phyloP scores from a whole-genome alignment of 2,329 filamentous ascomycete species.

The Aspergillus chevalieri region DNA sequence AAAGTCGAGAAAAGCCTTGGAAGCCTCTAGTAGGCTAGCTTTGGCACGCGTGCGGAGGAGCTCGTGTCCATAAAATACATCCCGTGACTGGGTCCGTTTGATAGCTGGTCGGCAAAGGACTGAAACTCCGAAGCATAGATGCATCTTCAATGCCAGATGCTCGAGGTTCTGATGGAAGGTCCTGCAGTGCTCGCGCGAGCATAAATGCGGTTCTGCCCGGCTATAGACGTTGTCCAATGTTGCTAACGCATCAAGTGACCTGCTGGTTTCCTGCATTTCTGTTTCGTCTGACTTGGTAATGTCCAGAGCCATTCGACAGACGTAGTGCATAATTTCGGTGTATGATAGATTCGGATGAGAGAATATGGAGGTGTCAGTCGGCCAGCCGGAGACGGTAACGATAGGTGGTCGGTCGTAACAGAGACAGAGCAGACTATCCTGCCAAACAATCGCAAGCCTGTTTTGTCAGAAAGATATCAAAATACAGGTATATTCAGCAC shows the following conservation, averaged over 20 bases:
- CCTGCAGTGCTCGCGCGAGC: conserved; percentile 35
- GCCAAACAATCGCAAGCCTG: conserved; percentile 30
- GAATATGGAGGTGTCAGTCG: conserved; percentile 9
- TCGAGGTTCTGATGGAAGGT: conserved; percentile 45
- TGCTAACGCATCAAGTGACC: conserved; percentile 31
- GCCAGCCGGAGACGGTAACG: conserved; percentile 21
- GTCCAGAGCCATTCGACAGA: conserved; percentile 20
- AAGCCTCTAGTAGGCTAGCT: conserved; percentile 20
- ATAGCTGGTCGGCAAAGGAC: conserved; percentile 53
- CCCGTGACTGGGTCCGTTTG: conserved; percentile 23
- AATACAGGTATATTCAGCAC: background rate
- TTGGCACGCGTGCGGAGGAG: conserved; percentile 19
- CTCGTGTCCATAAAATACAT: conserved; percentile 4
- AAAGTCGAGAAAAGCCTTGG: conserved; percentile 27
- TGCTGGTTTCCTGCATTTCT: conserved; percentile 5
- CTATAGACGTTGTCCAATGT: conserved; percentile 41
- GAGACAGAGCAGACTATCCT: conserved; percentile 29
- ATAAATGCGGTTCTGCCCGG: conserved; percentile 46
- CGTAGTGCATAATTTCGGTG: conserved; percentile 21
- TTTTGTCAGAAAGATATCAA: background rate
- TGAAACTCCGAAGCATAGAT: conserved; percentile 51
- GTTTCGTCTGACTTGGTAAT: conserved; percentile 42
- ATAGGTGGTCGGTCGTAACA: conserved; percentile 30
- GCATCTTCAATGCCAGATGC: conserved; percentile 51
- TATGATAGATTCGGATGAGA: conserved; percentile 16